Conservation (phyloP, 2,329 filamentous ascomycete genomes). For the Diplodia scrobiculata region DNA sequence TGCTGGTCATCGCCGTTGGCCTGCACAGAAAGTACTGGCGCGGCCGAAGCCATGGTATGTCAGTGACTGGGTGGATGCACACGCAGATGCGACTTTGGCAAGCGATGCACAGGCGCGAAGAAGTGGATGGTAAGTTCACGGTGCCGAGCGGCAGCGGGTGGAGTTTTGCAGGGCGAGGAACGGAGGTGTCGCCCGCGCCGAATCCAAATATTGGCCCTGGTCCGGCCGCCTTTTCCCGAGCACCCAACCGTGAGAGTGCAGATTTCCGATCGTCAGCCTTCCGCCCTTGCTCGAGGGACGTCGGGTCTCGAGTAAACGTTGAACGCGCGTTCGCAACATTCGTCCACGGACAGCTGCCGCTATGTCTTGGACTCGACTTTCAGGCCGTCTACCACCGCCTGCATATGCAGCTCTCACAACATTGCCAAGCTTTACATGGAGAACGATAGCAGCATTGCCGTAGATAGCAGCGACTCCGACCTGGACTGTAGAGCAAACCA, state of each 20-base stretch:
- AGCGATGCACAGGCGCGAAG: slow-evolving; percentile 10
- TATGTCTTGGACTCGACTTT: too few species aligned
- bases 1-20: slow-evolving; percentile 43
- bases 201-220: slow-evolving; percentile 22
- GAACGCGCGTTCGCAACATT: neutral
- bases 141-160: slow-evolving; percentile 20
- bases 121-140: slow-evolving; percentile 19
- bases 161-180: slow-evolving; percentile 17
- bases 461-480: neutral
- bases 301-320: neutral
- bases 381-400: neutral
- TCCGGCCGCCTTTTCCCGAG: slow-evolving; percentile 7
- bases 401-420: neutral
- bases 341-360: neutral
- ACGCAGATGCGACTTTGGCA: slow-evolving; percentile 4
- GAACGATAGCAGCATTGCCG: neutral
- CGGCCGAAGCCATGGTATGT: slow-evolving; percentile 28
- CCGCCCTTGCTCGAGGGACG: too few species aligned
- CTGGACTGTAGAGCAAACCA: neutral
- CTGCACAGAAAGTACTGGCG: slow-evolving; percentile 34
- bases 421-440: neutral
- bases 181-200: slow-evolving; percentile 7
- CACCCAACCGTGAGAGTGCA: neutral
- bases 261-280: neutral
- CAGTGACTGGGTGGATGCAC: slow-evolving; percentile 8